Evolutionary conservation across 2,329 filamentous ascomycete species (phyloP), one percentile per base, ranked within the genome.

Genomic region (Tolypocladium capitatum): DNA sequence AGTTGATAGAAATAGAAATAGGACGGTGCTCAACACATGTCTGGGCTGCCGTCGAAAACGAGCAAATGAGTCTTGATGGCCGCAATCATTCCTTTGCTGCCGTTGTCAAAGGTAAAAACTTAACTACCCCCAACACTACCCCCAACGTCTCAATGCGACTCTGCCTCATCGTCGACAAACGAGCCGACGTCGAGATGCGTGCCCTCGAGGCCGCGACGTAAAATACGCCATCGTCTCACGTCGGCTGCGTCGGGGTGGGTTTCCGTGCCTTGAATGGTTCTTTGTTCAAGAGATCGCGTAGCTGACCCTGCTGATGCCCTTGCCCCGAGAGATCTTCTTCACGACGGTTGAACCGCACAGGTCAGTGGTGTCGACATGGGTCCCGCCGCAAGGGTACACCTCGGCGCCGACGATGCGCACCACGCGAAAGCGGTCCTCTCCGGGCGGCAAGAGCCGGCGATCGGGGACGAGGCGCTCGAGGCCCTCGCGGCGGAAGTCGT

Each of bases 341-440:
- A 87, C 80, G 3, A 67, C 75, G 5, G 79, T 78, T 58, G 74
- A 72, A 1, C 81, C 79, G 56, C 75, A 80, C 50, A 72, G 54
- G 49, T 73, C 69, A 20, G 80, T 83, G 18, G 66, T 73, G 30
- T 74, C 68, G 4, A 87, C 83, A 67, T 88, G 84, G 27, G 84
- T 88, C 0, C 84, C 84, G 8, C 84, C 84, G 61, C 84, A 88
- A 1, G 84, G 83, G 66, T 88, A 87, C 27, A 74, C 74, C 54
- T 83, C 84, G 0, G 76, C 74, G 0, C 82, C 83, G 0, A 78
- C 75, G 50, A 88, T 84, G 49, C 78, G 74, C 24, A 87, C 83
- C 0, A 86, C 80, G 9, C 84, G 69, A 31, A 82, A 78, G 59
- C 76, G 80, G 54, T 75, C 74, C 35, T 63, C 62, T 24, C 73